Base-by-base conservation (phyloP, 192 early-diverging fungal species). In the Coemansia sp. region DNA sequence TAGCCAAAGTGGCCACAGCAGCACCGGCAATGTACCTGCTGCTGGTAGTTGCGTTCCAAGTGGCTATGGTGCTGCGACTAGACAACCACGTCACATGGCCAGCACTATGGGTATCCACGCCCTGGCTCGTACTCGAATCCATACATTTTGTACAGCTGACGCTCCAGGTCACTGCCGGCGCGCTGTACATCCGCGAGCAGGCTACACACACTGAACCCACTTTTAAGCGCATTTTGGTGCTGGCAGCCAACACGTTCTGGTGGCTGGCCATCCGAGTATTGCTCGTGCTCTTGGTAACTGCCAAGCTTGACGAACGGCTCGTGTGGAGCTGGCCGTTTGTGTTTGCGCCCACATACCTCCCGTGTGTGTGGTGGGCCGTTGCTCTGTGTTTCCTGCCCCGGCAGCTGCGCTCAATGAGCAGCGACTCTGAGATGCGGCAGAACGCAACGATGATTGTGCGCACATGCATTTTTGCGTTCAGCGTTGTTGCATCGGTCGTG, bases 71-170 rank as follows among this genome's bases (percentile, higher is more conserved):
- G 14, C 67, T 91, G 44, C 76, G 82, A 52, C 75, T 93, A 22
- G 90, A 98, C 66, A 71, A 82, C n/a, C 55, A 65, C 15, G 75
- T 89, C 21, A 66, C 51, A 21, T 88, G 86, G 83, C 81, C 83
- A 2, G 89, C 86, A 53, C 83, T 80, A 37, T 59, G 83, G 0
- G 88, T 95, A 1, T 93, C 93, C 73, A 71, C 85, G 20, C 94
- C 94, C 21, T 94, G 91, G 83, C 91, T 93, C 66, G 49, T 89
- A n/a, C 59, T 94, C 10, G 94, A 98, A 62, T 81, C 63, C 14
- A 75, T 91, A 22, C 75, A 92, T 50, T 74, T 93, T 52, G 20
- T 90, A 17, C 67, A 81, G 26, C 65, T 61, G 57, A 78, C 68
- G 10, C 28, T 74, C 38, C 59, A 57, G 46, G 57, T 70, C 28